Evolutionary conservation across 2,329 filamentous ascomycete species (phyloP), one percentile per base, ranked within the genome.

Genomic region (Aspergillus aculeatinus): DNA sequence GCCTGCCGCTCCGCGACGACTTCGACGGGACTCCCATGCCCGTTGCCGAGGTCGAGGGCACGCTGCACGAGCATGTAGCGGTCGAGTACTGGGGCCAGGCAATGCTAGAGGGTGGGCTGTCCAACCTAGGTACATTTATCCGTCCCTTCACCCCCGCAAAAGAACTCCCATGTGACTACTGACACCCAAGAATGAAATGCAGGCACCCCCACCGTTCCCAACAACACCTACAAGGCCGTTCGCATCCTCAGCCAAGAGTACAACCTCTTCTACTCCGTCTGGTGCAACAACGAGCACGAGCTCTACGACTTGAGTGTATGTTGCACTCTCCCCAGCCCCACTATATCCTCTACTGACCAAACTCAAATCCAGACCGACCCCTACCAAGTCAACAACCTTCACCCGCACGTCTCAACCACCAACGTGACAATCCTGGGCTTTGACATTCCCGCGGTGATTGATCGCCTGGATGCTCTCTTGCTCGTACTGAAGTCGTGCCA

Each of bases 1-100:
- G 75, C 1, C 69, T 74, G 51, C 70, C 77, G 0, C 65, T 78
- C 2, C 76, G 80, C 0, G 65, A 74, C 0, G 82, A 86, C 50
- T 85, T 87, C 66, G 86, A 88, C 57, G 86, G 85, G 0, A 75
- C 79, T 0, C 76, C 83, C 0, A 84, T 87, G 29, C 79, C 80
- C 0, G 55, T 80, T 3, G 57, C 59, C 2, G 75, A 69, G 9
- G 31, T 19, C 1, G 68, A 72, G 0, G 62, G 42, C 11, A 55
- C 31, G 5, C 4, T 55, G 52, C 74, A 79, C 21, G 85, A 87
- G 67, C 83, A 85, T 63, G 81, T 84, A n/a, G 82, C 80, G 2
- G 79, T 86, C 0, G 84, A 86, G 65, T 85, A 78, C 60, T 86
- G 84, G 84, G 84, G 84, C 0, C 21, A 54, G 6, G 65, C 65